Conservation (phyloP, 164 flowering plant genomes). For the Tetracentron sinense region DNA sequence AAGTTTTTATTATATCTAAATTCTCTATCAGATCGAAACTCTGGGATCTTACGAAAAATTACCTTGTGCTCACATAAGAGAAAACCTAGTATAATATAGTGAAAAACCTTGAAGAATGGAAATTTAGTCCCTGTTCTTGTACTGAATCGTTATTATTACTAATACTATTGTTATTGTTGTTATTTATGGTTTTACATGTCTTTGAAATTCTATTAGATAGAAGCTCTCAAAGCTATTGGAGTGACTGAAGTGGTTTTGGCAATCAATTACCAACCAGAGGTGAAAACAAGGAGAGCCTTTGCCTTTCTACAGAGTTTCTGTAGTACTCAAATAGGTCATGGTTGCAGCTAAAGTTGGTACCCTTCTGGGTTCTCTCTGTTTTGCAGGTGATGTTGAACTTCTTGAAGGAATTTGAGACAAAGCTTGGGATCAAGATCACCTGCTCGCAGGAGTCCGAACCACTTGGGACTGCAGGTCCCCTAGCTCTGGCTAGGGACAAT, state of each 20-base stretch:
- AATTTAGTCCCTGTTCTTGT: background rate
- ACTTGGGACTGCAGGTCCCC: constrained; percentile 29
- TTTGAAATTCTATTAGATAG: background rate
- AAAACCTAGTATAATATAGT: too few relatives aligned
- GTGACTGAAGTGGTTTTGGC: background rate
- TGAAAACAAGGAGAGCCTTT: background rate
- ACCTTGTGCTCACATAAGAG: background rate
- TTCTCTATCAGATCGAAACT: background rate
- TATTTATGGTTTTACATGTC: too few relatives aligned
- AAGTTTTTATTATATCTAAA: too few relatives aligned
- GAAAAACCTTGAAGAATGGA: too few relatives aligned
- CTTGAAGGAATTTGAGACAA: constrained; percentile 20
- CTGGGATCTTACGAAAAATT: background rate
- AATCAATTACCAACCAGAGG: background rate
- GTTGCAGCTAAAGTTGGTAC: background rate
- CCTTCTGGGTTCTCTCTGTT: background rate
- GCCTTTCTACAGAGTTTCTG: background rate
- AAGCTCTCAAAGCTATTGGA: background rate
- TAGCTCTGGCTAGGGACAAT: constrained; percentile 24
- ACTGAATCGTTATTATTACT: too few relatives aligned
- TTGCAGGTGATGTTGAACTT: constrained; percentile 28
- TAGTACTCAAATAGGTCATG: background rate
- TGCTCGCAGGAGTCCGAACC: constrained; percentile 30
- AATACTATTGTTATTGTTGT: too few relatives aligned
- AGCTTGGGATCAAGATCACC: constrained; percentile 24